A percentile compares a stretch with the other conserved stretches of the same genome.
Evolutionary conservation across 1,139 yeast species (phyloP).

Genomic region (Pichia kudriavzevii): DNA sequence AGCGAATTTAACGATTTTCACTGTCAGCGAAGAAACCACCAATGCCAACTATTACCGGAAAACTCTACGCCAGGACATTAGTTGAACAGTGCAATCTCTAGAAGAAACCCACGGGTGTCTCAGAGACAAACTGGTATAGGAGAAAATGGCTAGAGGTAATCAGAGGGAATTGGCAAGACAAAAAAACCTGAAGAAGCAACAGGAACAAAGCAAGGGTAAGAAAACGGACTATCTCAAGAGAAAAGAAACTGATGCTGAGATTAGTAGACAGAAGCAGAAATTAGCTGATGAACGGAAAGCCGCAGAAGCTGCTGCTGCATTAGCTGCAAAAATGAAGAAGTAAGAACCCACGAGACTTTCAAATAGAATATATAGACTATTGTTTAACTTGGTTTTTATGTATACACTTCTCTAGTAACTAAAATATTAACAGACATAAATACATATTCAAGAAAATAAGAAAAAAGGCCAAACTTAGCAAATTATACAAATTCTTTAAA

Average conservation of each 20-base stretch:
- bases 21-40: no score
- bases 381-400: neutral
- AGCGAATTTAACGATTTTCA: no score
- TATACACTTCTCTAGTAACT: no score
- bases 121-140: no score
- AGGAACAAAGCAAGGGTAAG: slow-evolving; percentile 52
- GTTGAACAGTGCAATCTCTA: no score
- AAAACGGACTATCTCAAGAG: slow-evolving; percentile 82
- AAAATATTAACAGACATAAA: no score
- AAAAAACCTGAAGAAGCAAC: slow-evolving; percentile 75
- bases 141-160: slow-evolving; percentile 90
- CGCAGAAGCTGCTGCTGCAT: slow-evolving; percentile 28
- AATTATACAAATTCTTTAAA: no score
- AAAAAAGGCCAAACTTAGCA: no score
- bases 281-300: slow-evolving; percentile 65
- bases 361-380: neutral
- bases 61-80: no score
- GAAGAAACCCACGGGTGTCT: no score
- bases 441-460: no score
- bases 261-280: slow-evolving; percentile 79
- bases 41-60: no score
- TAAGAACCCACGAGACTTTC: neutral
- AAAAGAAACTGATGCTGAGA: slow-evolving; percentile 74
- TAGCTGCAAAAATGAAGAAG: slow-evolving; percentile 9
- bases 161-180: slow-evolving; percentile 93